Percentiles rank a stretch among this genome's conserved stretches.
Evolutionary conservation across 2,329 filamentous ascomycete genomes (phyloP).

Genomic region (Fusarium foetens): DNA sequence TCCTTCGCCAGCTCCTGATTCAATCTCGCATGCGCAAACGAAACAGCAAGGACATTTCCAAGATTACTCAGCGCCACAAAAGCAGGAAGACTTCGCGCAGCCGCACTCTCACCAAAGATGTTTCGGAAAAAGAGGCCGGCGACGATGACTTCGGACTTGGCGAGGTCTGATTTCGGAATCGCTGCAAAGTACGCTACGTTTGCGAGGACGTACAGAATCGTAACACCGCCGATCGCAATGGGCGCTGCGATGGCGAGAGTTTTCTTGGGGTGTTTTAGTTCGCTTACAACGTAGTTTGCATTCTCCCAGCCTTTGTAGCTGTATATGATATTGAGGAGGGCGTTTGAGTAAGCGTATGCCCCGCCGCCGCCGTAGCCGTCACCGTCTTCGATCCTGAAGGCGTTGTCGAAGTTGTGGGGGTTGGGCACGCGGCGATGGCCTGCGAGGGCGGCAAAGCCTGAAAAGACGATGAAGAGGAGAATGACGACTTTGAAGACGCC

Average conservation of each 20-base stretch:
- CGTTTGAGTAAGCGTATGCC: conserved; percentile 65
- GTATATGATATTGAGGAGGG: conserved; percentile 68
- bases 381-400: conserved; percentile 59
- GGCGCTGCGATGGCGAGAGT: conserved; percentile 67
- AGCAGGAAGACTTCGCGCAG: conserved; percentile 58
- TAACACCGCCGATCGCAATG: conserved; percentile 66
- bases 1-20: conserved; percentile 77
- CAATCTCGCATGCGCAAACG: conserved; percentile 67
- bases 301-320: conserved; percentile 73
- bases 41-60: conserved; percentile 70
- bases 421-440: conserved; percentile 59
- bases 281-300: conserved; percentile 69
- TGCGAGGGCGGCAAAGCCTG: conserved; percentile 66
- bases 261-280: conserved; percentile 64
- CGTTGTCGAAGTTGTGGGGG: conserved; percentile 67
- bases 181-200: conserved; percentile 75
- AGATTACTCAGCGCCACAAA: conserved; percentile 71
- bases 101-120: conserved; percentile 67
- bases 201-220: conserved; percentile 69
- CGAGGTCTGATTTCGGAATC: conserved; percentile 67
- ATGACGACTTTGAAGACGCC: conserved; percentile 70
- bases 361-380: conserved; percentile 60
- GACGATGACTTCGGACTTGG: conserved; percentile 67
- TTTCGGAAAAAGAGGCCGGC: conserved; percentile 70
- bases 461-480: conserved; percentile 69